Evolutionary conservation across 1,284 basidiomycete species (phyloP).

Genomic region (Ceratobasidium sp.): DNA sequence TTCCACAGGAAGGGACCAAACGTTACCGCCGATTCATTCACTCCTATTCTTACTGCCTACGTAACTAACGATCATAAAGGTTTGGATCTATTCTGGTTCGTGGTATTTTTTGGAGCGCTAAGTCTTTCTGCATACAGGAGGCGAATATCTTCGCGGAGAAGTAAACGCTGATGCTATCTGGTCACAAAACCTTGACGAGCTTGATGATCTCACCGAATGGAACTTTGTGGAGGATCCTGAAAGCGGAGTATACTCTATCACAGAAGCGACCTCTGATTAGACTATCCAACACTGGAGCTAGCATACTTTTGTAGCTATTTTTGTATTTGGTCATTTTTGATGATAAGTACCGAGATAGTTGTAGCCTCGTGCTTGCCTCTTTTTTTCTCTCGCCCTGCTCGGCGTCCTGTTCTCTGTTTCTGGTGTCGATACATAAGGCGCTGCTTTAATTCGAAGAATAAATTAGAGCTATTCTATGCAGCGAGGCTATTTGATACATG

Average conservation of each 20-base stretch:
- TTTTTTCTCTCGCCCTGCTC: no score
- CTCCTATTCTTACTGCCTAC: constrained; percentile 6
- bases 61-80: neutral
- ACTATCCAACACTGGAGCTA: neutral
- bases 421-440: no score
- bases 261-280: neutral
- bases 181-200: constrained; percentile 23
- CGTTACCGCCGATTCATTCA: constrained; percentile 3
- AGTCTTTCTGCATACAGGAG: neutral
- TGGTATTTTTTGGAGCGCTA: neutral
- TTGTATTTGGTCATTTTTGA: no score
- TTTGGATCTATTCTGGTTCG: neutral
- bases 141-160: constrained; percentile 20
- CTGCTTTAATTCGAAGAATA: no score
- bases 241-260: constrained; percentile 17
- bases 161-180: constrained; percentile 34
- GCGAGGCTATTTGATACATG: no score
- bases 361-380: no score
- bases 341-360: no score
- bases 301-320: no score
- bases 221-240: constrained; percentile 37
- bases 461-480: no score
- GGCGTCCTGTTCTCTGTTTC: no score
- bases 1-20: neutral
- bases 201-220: constrained; percentile 36